A percentile compares a stretch with the other conserved stretches of the same genome.
Evolutionary conservation across 768 basidiomycete species (phyloP).

Genomic region (Termitomyces sp.): DNA sequence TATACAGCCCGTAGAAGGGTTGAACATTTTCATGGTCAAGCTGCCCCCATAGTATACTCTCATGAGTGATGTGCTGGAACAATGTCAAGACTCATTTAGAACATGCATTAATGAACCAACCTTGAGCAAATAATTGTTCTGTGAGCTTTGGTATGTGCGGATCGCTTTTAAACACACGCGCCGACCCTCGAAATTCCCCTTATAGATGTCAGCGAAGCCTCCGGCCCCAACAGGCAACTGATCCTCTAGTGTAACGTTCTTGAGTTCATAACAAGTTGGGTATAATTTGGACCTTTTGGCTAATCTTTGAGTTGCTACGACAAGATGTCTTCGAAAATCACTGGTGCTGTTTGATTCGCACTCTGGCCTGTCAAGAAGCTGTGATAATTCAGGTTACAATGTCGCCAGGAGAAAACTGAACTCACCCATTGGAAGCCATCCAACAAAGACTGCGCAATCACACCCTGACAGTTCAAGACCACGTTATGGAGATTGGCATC

Average conservation of each 20-base stretch:
- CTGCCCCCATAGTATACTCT: constrained; percentile 21
- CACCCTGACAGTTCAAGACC: not conserved
- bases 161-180: constrained; percentile 5
- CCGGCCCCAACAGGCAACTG: too few relatives aligned
- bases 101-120: not conserved
- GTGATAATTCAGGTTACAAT: not conserved
- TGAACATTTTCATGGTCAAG: constrained; percentile 22
- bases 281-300: too few relatives aligned
- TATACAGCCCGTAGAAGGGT: constrained; percentile 24
- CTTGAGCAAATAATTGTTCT: not conserved
- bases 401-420: not conserved
- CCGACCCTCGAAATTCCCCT: not conserved
- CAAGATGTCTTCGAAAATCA: too few relatives aligned
- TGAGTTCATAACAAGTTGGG: too few relatives aligned
- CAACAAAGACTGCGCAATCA: too few relatives aligned
- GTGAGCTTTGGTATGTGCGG: constrained; percentile 3
- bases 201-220: constrained; percentile 8
- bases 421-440: not conserved
- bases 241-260: too few relatives aligned
- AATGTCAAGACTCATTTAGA: not conserved
- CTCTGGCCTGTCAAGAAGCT: too few relatives aligned
- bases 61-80: not conserved
- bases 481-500: too few relatives aligned
- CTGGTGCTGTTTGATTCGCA: too few relatives aligned
- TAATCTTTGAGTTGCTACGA: too few relatives aligned